Base-by-base conservation (phyloP, 176 grass and related monocot species). In the Neostapfia colusana region DNA sequence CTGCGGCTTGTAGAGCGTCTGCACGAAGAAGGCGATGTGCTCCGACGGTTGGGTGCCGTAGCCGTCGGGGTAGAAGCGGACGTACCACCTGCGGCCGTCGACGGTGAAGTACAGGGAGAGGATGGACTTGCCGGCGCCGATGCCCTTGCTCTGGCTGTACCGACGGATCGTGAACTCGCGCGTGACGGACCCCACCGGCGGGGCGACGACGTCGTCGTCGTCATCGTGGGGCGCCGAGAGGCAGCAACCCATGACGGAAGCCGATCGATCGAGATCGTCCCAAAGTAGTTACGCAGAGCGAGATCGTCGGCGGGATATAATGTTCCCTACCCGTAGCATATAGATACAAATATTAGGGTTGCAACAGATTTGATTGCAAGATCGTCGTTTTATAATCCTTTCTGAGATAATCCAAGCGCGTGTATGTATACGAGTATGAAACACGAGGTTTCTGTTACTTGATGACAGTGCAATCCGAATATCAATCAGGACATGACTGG, bases 1-100 rank as follows among this genome's bases (percentile, higher is more conserved):
- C 53, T 7, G 48, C 57, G 70, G 70, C 46, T 38, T 74, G 69
- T 74, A 45, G 63, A 75, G 44, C 36, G 71, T 64, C 71, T 80
- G 76, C 15, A 70, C 36, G 76, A 59, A 84, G 40, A 80, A 41
- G 63, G 72, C 46, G 58, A 70, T 4, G 82, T 24, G 49, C 4
- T 0, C 28, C 1, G 26, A 17, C 8, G 58, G 49, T 1, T 50
- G 31, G 5, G 2, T 0, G 53, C 20, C 43, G 75, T 80, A 76
- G 55, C 82, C 87, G 57, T 81, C 81, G 17, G 81, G 82, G 82
- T 81, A 89, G 82, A 76, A 85, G n/a, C 82, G 42, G 55, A 59
- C 38, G 63, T 5, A 80, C 87, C 71, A 89, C 17, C 2, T 13
- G 56, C 57, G 82, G 21, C 65, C 77, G 77, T 63, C 82, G n/a